Evolutionary conservation across 164 flowering plant genomes (phyloP).

Genomic region (Tetrastigma voinierianum): DNA sequence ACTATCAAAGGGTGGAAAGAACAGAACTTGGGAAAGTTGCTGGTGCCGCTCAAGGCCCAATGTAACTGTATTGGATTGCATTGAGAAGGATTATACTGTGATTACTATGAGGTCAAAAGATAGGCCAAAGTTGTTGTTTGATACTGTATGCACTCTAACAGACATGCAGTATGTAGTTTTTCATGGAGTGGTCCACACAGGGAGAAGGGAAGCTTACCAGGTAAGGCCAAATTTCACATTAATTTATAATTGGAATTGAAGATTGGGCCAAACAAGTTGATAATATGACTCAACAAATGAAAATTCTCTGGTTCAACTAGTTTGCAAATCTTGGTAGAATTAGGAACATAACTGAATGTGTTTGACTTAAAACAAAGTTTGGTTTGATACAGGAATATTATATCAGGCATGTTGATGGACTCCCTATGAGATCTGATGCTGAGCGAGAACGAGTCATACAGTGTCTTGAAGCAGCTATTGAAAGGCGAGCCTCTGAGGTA

Average conservation of each 20-base stretch:
- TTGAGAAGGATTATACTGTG: conserved; percentile 69
- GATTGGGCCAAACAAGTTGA: not conserved
- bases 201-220: conserved; percentile 67
- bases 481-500: conserved; percentile 83
- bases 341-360: not conserved
- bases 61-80: conserved; percentile 47
- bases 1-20: conserved; percentile 55
- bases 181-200: conserved; percentile 67
- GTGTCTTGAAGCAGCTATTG: conserved; percentile 83
- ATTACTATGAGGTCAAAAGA: conserved; percentile 64
- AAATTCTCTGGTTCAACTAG: not conserved
- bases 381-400: conserved; percentile 65
- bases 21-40: conserved; percentile 17
- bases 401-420: conserved; percentile 84
- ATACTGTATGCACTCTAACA: conserved; percentile 68
- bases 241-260: not conserved
- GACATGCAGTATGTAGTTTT: conserved; percentile 86
- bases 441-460: conserved; percentile 42
- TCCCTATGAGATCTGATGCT: conserved; percentile 77
- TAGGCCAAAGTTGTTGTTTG: conserved; percentile 75
- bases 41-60: conserved; percentile 42
- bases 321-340: not conserved
- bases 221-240: conserved; percentile 27
- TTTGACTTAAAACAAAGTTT: not conserved
- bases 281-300: too few species aligned